A percentile compares a stretch with the other conserved stretches of the same genome.
These are phyloP conservation scores for Aspergillus brasiliensis DNA, from an alignment of 2,329 filamentous ascomycete species.

Conservation along the genomic window DNA sequence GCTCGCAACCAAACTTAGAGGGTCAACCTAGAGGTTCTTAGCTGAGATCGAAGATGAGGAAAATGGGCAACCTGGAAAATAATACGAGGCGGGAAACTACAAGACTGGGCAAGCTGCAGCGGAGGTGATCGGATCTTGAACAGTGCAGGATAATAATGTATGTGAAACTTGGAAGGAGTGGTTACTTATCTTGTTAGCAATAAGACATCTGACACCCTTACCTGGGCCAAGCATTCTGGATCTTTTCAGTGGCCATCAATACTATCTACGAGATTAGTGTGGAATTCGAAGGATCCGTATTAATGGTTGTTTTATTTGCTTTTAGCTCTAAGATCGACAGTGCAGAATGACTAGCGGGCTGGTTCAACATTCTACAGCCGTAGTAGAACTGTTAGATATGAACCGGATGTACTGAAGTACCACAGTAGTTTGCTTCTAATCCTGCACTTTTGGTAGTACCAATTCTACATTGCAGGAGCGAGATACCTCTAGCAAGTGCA, in stretches of 20 bases:
- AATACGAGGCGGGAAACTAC: not conserved
- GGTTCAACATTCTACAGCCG: not conserved
- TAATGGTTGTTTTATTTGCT: not conserved
- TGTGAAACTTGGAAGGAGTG: not conserved
- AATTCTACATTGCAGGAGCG: too few species aligned
- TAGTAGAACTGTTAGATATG: not conserved
- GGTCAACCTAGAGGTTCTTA: too few species aligned
- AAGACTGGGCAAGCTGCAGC: constrained; percentile 1
- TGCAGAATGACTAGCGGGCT: not conserved
- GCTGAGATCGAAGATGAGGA: not conserved
- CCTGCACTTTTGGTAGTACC: too few species aligned
- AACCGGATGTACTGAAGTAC: not conserved
- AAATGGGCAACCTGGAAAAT: not conserved
- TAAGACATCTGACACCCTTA: constrained; percentile 16
- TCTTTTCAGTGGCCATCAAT: constrained; percentile 1
- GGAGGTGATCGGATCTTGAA: not conserved
- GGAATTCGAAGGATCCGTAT: not conserved
- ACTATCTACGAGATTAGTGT: not conserved
- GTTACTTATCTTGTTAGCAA: not conserved
- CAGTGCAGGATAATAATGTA: not conserved
- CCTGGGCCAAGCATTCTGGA: constrained; percentile 26
- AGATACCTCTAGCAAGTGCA: too few species aligned
- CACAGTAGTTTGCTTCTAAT: too few species aligned
- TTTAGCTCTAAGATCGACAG: not conserved
- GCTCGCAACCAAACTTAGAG: not conserved